Evolutionary conservation across 352 stramenopile genomes (phyloP).

Genomic region (Pythium monospermum): DNA sequence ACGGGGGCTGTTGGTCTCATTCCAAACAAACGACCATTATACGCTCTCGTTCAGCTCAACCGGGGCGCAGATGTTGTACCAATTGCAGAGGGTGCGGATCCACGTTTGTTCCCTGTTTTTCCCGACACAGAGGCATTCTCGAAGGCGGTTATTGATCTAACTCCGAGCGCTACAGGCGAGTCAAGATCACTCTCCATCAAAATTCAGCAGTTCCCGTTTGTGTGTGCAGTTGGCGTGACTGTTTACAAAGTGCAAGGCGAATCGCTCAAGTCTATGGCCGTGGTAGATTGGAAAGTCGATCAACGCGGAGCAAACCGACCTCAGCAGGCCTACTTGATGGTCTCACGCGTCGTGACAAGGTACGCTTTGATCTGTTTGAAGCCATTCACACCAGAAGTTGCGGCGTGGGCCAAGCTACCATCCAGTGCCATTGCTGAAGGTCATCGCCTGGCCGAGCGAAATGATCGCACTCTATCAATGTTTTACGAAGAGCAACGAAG

Average conservation of each 20-base stretch:
- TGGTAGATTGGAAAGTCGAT: conserved; percentile 22
- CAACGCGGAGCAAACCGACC: conserved; percentile 9
- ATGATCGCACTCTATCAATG: not conserved
- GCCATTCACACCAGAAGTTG: conserved; percentile 7
- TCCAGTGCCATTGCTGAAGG: conserved; percentile 17
- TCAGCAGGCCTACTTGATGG: conserved; percentile 22
- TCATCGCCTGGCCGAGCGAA: conserved; percentile 1
- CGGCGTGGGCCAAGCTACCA: conserved; percentile 12
- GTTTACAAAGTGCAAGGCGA: conserved; percentile 26
- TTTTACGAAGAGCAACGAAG: not conserved
- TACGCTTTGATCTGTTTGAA: conserved; percentile 7
- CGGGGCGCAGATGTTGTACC: not conserved
- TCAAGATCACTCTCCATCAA: conserved; percentile 6
- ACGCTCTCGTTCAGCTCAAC: conserved; percentile 1
- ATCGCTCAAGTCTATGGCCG: conserved; percentile 11
- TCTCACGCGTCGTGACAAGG: conserved; percentile 13
- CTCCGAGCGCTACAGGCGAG: not conserved
- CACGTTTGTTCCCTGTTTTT: conserved; percentile 13
- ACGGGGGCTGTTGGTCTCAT: not conserved
- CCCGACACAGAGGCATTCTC: conserved; percentile 9
- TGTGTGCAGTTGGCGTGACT: conserved; percentile 19
- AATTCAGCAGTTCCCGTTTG: conserved; percentile 24
- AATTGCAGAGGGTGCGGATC: not conserved
- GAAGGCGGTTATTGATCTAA: conserved; percentile 2
- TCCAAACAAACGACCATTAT: conserved; percentile 8